Evolutionary conservation across 108 stramenopile species (phyloP).

Genomic region (Epithemia pelagica): DNA sequence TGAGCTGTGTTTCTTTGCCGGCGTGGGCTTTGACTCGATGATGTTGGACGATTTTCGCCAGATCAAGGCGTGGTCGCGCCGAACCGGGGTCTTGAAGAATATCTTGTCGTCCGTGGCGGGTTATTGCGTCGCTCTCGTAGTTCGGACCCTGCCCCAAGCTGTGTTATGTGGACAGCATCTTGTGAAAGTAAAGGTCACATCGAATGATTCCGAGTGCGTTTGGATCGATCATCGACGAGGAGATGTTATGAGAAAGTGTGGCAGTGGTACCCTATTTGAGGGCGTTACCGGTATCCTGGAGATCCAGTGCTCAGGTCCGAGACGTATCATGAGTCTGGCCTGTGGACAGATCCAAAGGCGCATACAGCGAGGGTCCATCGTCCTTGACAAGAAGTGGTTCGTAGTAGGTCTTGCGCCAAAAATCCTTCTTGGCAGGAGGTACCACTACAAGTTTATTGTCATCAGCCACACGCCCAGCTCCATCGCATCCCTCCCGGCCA

Average conservation of each 20-base stretch:
- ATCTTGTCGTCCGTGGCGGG: slow-evolving; percentile 43
- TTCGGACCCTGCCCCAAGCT: slow-evolving; percentile 51
- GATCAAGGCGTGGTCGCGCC: slow-evolving; percentile 41
- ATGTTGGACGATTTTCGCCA: slow-evolving; percentile 62
- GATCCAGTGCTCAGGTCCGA: too few relatives aligned
- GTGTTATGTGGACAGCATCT: slow-evolving; percentile 31
- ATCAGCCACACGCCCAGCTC: too few relatives aligned
- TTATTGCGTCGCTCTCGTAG: slow-evolving; percentile 55
- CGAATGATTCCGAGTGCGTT: slow-evolving; percentile 26
- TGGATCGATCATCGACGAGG: slow-evolving; percentile 78
- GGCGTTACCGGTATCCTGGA: slow-evolving; percentile 58
- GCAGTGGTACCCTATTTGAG: slow-evolving; percentile 26
- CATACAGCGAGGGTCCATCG: slow-evolving; percentile 27
- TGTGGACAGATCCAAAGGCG: slow-evolving; percentile 9
- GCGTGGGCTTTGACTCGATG: slow-evolving; percentile 60
- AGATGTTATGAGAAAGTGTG: slow-evolving; percentile 29
- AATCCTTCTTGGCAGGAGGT: slow-evolving; percentile 57
- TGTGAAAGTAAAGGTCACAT: slow-evolving; percentile 37
- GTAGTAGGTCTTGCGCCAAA: slow-evolving; percentile 64
- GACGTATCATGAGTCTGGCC: too few relatives aligned
- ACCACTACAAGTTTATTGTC: too few relatives aligned
- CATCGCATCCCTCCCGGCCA: too few relatives aligned
- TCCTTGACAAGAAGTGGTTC: slow-evolving; percentile 63
- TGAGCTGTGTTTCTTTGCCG: slow-evolving; percentile 72
- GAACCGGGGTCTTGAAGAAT: slow-evolving; percentile 25